Evolutionary conservation across 2,329 filamentous ascomycete genomes (phyloP).

Genomic region (Alternaria viburni): DNA sequence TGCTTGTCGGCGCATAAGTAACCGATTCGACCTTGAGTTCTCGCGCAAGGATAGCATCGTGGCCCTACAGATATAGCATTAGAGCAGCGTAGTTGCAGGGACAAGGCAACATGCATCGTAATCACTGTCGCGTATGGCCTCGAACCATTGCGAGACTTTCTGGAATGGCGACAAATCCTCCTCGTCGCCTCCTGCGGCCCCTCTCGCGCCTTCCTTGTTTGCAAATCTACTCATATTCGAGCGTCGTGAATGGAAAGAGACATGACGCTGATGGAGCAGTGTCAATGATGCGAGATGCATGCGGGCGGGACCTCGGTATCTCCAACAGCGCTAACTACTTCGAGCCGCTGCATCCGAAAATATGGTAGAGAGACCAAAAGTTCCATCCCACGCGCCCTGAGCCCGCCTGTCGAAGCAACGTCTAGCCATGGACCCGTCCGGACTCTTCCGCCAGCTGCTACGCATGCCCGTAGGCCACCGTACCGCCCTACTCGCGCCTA

Average conservation of each 20-base stretch:
- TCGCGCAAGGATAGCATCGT: slow-evolving; percentile 39
- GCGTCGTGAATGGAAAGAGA: not conserved
- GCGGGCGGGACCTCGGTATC: slow-evolving; percentile 16
- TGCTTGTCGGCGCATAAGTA: slow-evolving; percentile 32
- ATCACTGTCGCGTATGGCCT: slow-evolving; percentile 22
- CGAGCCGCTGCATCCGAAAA: slow-evolving; percentile 1
- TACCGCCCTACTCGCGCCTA: slow-evolving; percentile 17
- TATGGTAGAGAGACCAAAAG: not conserved
- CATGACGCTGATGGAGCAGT: not conserved
- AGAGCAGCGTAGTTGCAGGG: no score
- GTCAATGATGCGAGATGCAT: slow-evolving; percentile 5
- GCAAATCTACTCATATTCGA: slow-evolving; percentile 3
- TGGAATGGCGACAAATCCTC: slow-evolving; percentile 23
- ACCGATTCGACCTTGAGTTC: slow-evolving; percentile 46
- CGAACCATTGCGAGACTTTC: slow-evolving; percentile 31
- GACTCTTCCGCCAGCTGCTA: slow-evolving; percentile 36
- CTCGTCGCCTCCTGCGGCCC: not conserved
- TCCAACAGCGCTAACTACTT: slow-evolving; percentile 2
- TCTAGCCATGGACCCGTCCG: slow-evolving; percentile 32
- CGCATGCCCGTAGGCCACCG: slow-evolving; percentile 31
- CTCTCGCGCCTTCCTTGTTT: slow-evolving; percentile 1
- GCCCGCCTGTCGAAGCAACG: not conserved
- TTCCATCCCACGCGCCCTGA: not conserved
- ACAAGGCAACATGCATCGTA: slow-evolving; percentile 31
- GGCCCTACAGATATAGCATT: slow-evolving; percentile 28